Conservation (phyloP, 805 yeast genomes). For the Huiozyma naganishii region DNA sequence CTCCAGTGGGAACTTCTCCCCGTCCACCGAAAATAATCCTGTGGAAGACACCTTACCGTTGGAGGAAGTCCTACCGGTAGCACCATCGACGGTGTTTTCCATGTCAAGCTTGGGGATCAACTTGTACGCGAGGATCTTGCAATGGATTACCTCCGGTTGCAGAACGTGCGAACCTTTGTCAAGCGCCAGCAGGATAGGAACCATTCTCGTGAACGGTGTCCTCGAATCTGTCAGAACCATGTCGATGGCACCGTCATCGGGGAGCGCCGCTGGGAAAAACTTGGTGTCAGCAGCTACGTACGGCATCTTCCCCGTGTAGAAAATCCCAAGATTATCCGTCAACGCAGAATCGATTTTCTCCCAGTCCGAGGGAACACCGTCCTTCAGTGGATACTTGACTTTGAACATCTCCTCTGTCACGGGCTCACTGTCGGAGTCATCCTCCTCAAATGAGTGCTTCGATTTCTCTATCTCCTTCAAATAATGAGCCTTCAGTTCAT, state of each 20-base stretch:
- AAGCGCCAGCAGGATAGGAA: constrained; percentile 47
- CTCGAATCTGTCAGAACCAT: constrained; percentile 60
- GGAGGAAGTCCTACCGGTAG: background rate
- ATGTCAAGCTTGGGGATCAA: constrained; percentile 43
- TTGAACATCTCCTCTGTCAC: constrained; percentile 35
- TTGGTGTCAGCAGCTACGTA: constrained; percentile 71
- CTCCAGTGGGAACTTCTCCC: constrained; percentile 70
- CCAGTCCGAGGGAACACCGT: constrained; percentile 62
- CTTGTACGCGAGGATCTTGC: constrained; percentile 69
- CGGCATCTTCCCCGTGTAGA: constrained; percentile 91
- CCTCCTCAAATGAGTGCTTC: background rate
- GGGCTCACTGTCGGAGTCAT: constrained; percentile 1
- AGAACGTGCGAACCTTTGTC: constrained; percentile 73
- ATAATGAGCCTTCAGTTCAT: constrained; percentile 40
- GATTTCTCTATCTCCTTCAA: constrained; percentile 22
- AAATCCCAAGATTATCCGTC: constrained; percentile 49
- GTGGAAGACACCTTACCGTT: no score
- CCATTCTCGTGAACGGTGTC: constrained; percentile 44
- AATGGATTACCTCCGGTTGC: constrained; percentile 55
- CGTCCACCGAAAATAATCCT: constrained; percentile 71
- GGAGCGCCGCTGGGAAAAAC: constrained; percentile 89
- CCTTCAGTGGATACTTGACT: constrained; percentile 31
- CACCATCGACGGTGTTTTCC: constrained; percentile 29
- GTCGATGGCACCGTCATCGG: constrained; percentile 83
- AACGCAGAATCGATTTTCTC: constrained; percentile 37